These are phyloP conservation scores for Sparassis latifolia DNA, from an alignment of 1,284 basidiomycete genomes.

Conservation along the genomic window DNA sequence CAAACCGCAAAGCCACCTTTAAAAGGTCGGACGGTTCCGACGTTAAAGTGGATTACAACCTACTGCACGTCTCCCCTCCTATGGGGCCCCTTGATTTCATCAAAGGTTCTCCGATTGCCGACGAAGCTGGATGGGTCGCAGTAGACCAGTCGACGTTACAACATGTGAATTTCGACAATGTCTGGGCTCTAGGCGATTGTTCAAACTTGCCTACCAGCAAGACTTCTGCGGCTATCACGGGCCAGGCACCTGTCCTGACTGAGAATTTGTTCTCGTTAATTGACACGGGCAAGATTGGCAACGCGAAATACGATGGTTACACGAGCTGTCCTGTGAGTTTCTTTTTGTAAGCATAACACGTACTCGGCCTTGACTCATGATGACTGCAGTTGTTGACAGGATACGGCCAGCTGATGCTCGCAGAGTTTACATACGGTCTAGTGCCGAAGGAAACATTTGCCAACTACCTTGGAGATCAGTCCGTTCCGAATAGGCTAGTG, in stretches of 20 bases:
- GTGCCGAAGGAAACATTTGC: constrained; percentile 85
- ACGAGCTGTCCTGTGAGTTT: constrained; percentile 72
- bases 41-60: constrained; percentile 70
- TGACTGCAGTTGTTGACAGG: constrained; percentile 65
- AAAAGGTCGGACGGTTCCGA: constrained; percentile 64
- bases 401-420: constrained; percentile 82
- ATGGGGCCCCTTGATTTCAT: constrained; percentile 86
- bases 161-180: constrained; percentile 79
- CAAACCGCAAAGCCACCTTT: constrained; percentile 78
- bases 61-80: constrained; percentile 87
- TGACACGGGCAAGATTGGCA: constrained; percentile 62
- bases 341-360: constrained; percentile 3
- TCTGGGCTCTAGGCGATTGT: constrained; percentile 89
- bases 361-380: not conserved
- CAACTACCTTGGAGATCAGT: constrained; percentile 62
- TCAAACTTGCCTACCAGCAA: constrained; percentile 92
- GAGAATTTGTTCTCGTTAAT: constrained; percentile 82
- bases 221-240: constrained; percentile 91
- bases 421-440: constrained; percentile 86
- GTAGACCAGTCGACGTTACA: constrained; percentile 79
- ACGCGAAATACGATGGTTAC: constrained; percentile 77
- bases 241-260: constrained; percentile 87
- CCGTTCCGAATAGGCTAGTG: constrained; percentile 51
- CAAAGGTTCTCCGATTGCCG: constrained; percentile 75
- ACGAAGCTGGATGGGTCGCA: constrained; percentile 82